These are phyloP conservation scores for Fusarium buxicola DNA, from an alignment of 2,329 filamentous ascomycete species.

Conservation along the genomic window DNA sequence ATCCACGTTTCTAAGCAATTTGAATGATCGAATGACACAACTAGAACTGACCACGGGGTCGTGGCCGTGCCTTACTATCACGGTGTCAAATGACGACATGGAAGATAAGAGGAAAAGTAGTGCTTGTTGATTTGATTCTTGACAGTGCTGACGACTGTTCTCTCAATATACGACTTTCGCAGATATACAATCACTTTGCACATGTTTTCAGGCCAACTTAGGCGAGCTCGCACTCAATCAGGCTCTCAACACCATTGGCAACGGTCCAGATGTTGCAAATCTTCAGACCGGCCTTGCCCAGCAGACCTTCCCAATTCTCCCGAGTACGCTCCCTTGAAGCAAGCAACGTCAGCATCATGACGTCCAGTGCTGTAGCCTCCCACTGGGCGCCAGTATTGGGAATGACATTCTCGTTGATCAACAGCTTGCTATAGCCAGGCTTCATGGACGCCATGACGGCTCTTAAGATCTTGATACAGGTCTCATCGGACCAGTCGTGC, in stretches of 20 bases:
- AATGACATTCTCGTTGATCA: conserved; percentile 55
- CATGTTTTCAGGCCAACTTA: neutral
- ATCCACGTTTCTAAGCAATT: conserved; percentile 33
- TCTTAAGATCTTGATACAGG: conserved; percentile 47
- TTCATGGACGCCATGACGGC: conserved; percentile 52
- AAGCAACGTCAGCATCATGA: conserved; percentile 52
- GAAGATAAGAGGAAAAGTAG: conserved; percentile 1
- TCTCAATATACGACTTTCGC: too few relatives aligned
- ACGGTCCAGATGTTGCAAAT: conserved; percentile 51
- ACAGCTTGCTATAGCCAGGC: conserved; percentile 52
- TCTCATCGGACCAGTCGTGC: conserved; percentile 56
- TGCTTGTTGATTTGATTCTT: neutral
- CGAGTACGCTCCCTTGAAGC: conserved; percentile 52
- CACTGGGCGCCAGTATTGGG: conserved; percentile 50
- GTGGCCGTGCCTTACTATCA: conserved; percentile 25
- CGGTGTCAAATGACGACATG: neutral
- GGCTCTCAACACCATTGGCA: conserved; percentile 51
- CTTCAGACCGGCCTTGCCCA: conserved; percentile 50
- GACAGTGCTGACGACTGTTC: too few relatives aligned
- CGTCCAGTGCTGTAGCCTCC: conserved; percentile 53
- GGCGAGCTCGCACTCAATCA: conserved; percentile 52
- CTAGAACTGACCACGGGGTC: conserved; percentile 27
- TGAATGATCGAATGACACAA: conserved; percentile 36
- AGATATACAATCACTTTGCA: too few relatives aligned
- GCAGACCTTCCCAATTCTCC: conserved; percentile 50